Conservation (phyloP, 2,329 filamentous ascomycete species). For the Alternaria angustiovoidea region DNA sequence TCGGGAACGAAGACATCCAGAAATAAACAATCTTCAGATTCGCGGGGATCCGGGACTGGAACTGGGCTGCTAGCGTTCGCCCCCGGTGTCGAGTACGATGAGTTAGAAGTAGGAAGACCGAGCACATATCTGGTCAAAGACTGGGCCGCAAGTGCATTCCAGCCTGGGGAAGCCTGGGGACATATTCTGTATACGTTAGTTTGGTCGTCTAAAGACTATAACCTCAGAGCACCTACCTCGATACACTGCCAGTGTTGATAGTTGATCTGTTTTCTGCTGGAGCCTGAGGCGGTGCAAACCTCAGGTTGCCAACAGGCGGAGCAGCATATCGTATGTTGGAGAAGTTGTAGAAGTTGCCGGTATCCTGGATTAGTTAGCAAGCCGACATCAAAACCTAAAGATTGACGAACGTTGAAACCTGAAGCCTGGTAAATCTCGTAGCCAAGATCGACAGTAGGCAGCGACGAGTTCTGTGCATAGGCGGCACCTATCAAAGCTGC, state of each 20-base stretch:
- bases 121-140: constrained; percentile 47
- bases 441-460: constrained; percentile 62
- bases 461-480: constrained; percentile 34
- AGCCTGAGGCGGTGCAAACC: constrained; percentile 59
- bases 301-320: constrained; percentile 60
- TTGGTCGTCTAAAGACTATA: background rate
- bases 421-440: constrained; percentile 62
- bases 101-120: constrained; percentile 39
- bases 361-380: constrained; percentile 36
- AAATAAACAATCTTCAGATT: constrained; percentile 59
- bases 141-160: constrained; percentile 47
- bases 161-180: constrained; percentile 53
- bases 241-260: constrained; percentile 56
- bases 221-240: constrained; percentile 32
- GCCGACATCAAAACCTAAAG: background rate
- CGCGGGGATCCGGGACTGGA: constrained; percentile 34
- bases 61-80: constrained; percentile 38
- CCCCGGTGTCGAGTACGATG: constrained; percentile 34
- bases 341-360: constrained; percentile 61
- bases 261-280: constrained; percentile 54
- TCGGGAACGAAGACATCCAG: constrained; percentile 58
- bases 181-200: constrained; percentile 37
- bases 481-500: constrained; percentile 34
- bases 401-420: constrained; percentile 52
- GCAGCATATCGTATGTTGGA: constrained; percentile 65